phyloP scores from a whole-genome alignment of 805 yeast species.

The Pichia phayaonensis region DNA sequence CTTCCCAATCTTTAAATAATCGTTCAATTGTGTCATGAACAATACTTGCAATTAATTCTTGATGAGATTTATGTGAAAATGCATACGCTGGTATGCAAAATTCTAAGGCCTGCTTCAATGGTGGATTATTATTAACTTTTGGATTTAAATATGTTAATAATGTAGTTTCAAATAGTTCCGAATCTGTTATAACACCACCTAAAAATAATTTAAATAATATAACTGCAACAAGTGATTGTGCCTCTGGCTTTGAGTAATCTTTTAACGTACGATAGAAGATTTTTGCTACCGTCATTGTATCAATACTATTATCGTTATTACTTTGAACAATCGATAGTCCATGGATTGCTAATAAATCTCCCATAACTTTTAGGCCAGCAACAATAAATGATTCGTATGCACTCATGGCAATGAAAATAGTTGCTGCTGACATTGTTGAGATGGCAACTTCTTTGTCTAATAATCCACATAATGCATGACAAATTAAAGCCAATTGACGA shows the following conservation, averaged over 20 bases:
- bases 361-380: slow-evolving; percentile 59
- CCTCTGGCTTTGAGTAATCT: slow-evolving; percentile 46
- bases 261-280: slow-evolving; percentile 61
- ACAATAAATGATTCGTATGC: slow-evolving; percentile 57
- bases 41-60: slow-evolving; percentile 52
- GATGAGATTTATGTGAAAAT: slow-evolving; percentile 67
- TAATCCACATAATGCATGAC: slow-evolving; percentile 75
- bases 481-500: slow-evolving; percentile 58
- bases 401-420: slow-evolving; percentile 51
- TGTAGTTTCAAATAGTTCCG: slow-evolving; percentile 63
- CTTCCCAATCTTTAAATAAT: slow-evolving; percentile 38
- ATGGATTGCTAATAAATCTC: slow-evolving; percentile 72
- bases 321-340: slow-evolving; percentile 62
- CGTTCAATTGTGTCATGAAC: slow-evolving; percentile 61
- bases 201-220: slow-evolving; percentile 77
- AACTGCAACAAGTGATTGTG: slow-evolving; percentile 79
- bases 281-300: slow-evolving; percentile 58
- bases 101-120: slow-evolving; percentile 69
- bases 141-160: slow-evolving; percentile 73
- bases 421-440: slow-evolving; percentile 53
- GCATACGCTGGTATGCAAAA: slow-evolving; percentile 87
- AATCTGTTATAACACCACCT: slow-evolving; percentile 66
- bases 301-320: slow-evolving; percentile 47
- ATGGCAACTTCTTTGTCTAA: slow-evolving; percentile 60
- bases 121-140: slow-evolving; percentile 49